Evolutionary conservation across 768 basidiomycete species (phyloP).

Genomic region (Amanita rubescens): DNA sequence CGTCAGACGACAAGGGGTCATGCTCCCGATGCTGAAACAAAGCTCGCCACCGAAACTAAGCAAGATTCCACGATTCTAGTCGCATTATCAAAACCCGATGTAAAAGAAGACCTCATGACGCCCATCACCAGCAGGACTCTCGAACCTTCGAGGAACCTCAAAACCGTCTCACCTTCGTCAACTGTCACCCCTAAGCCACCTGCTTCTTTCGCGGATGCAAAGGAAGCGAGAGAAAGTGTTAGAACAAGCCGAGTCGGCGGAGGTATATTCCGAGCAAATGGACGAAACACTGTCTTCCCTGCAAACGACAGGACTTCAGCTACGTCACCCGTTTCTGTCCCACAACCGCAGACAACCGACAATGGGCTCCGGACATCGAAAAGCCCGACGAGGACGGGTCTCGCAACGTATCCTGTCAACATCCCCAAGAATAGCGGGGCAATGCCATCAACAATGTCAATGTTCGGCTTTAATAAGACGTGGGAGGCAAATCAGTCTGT

Average conservation of each 20-base stretch:
- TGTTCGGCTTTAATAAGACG: constrained; percentile 55
- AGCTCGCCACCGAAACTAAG: neutral
- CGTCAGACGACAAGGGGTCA: neutral
- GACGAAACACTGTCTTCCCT: constrained; percentile 51
- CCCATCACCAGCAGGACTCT: constrained; percentile 21
- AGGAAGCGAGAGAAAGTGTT: constrained; percentile 42
- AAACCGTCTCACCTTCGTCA: constrained; percentile 8
- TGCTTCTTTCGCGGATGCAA: constrained; percentile 46
- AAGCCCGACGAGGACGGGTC: neutral
- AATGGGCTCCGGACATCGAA: neutral
- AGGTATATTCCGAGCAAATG: constrained; percentile 64
- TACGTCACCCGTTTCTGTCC: neutral
- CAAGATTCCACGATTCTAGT: neutral
- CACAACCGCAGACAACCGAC: neutral
- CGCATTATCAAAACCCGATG: neutral
- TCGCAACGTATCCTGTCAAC: neutral
- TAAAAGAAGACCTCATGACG: constrained; percentile 11
- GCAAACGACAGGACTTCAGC: constrained; percentile 16
- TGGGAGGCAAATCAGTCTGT: constrained; percentile 43
- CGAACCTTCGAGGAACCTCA: constrained; percentile 8
- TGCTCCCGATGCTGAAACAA: neutral
- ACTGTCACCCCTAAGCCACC: constrained; percentile 13
- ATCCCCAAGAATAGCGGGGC: neutral
- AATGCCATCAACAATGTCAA: constrained; percentile 18
- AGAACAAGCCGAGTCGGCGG: constrained; percentile 49